A percentile compares a stretch with the other conserved stretches of the same genome.
Evolutionary conservation across 805 yeast species (phyloP).

Genomic region (Ogataea pini): DNA sequence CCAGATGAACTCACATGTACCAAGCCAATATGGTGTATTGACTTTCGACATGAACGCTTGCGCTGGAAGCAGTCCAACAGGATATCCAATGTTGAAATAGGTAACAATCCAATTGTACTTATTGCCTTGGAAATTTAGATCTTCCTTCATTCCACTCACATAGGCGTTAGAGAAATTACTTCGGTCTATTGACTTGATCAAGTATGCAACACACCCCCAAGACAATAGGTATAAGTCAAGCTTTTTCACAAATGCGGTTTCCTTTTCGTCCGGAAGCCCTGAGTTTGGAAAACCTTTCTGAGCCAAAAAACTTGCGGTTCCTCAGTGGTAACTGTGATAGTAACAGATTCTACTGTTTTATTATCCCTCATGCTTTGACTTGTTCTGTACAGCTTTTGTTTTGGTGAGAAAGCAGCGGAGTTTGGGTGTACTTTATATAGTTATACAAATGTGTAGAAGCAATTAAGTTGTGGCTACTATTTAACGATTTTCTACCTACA

Average conservation of each 20-base stretch:
- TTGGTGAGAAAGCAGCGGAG: too few species aligned
- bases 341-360: background rate
- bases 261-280: background rate
- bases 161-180: constrained; percentile 57
- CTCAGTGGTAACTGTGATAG: background rate
- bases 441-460: too few species aligned
- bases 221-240: constrained; percentile 6
- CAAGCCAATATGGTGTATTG: constrained; percentile 52
- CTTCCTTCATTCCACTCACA: constrained; percentile 65
- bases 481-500: too few species aligned
- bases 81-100: constrained; percentile 44
- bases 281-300: background rate
- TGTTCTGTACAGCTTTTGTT: too few species aligned
- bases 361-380: background rate
- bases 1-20: constrained; percentile 59
- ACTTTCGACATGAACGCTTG: constrained; percentile 42
- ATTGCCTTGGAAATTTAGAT: constrained; percentile 14
- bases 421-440: too few species aligned
- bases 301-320: background rate
- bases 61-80: constrained; percentile 60
- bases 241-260: background rate
- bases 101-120: constrained; percentile 18
- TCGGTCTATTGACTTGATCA: constrained; percentile 57
- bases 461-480: too few species aligned
- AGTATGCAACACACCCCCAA: constrained; percentile 11